phyloP scores from a whole-genome alignment of 768 basidiomycete species.

The Leccinum subtestaceum region DNA sequence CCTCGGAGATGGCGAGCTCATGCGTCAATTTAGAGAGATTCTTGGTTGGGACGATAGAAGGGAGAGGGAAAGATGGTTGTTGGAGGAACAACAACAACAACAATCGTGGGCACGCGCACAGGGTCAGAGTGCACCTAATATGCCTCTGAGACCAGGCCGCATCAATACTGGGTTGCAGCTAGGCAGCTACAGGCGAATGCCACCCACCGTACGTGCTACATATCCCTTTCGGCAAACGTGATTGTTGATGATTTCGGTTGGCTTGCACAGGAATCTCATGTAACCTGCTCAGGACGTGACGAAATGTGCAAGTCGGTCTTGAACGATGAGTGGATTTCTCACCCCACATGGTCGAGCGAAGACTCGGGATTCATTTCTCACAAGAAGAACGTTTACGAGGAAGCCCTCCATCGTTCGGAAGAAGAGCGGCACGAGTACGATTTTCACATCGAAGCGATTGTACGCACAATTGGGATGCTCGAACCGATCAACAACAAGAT shows the following conservation, averaged over 20 bases:
- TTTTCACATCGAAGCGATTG: conserved; percentile 95
- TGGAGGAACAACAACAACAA: conserved; percentile 44
- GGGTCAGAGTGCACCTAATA: conserved; percentile 36
- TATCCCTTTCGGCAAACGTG: neutral
- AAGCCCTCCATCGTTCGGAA: conserved; percentile 92
- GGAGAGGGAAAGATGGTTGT: conserved; percentile 52
- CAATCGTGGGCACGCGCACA: conserved; percentile 52
- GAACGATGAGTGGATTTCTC: conserved; percentile 98
- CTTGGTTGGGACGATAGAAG: conserved; percentile 83
- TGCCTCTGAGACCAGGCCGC: conserved; percentile 47
- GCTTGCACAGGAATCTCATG: conserved; percentile 67
- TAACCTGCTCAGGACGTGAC: conserved; percentile 92
- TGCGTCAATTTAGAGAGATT: conserved; percentile 80
- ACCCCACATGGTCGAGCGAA: conserved; percentile 93
- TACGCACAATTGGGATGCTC: conserved; percentile 84
- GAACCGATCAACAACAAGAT: conserved; percentile 93
- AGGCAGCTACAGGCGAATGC: conserved; percentile 89
- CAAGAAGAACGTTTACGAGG: conserved; percentile 95
- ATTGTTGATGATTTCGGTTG: conserved; percentile 1
- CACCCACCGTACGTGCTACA: conserved; percentile 60
- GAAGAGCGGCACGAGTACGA: conserved; percentile 99
- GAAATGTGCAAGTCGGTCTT: conserved; percentile 95
- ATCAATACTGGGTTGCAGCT: conserved; percentile 69
- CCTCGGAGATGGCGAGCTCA: conserved; percentile 72
- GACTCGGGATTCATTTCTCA: conserved; percentile 88